Conservation (phyloP, 2,329 filamentous ascomycete genomes). For the Peltaster fructicola region DNA sequence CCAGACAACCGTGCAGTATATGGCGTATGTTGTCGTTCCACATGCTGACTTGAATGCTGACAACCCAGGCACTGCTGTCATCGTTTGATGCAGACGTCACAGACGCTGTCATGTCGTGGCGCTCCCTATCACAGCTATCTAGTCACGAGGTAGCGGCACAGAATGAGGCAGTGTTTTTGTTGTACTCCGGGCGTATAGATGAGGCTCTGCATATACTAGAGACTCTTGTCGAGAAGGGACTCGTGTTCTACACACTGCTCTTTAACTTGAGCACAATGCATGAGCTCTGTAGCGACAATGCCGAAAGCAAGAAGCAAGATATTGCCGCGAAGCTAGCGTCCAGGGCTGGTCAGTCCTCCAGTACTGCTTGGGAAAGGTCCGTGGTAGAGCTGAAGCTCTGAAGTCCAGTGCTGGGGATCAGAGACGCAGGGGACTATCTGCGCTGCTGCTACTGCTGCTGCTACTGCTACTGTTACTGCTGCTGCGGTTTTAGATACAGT, state of each 20-base stretch:
- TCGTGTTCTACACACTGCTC: slow-evolving; percentile 59
- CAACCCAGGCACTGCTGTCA: too few species aligned
- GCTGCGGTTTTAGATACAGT: too few species aligned
- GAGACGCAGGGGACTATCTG: too few species aligned
- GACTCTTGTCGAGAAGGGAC: slow-evolving; percentile 40
- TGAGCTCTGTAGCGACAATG: slow-evolving; percentile 70
- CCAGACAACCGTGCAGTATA: too few species aligned
- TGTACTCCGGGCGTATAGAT: slow-evolving; percentile 63
- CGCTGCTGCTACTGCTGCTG: too few species aligned
- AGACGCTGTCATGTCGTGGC: too few species aligned
- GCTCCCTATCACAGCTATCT: too few species aligned
- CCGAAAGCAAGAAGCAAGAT: slow-evolving; percentile 48
- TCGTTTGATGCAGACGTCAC: too few species aligned
- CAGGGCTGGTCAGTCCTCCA: slow-evolving; percentile 7
- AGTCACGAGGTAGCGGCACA: too few species aligned
- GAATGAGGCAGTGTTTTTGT: slow-evolving; percentile 66
- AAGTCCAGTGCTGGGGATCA: too few species aligned
- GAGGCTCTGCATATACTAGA: slow-evolving; percentile 55
- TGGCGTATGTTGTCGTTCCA: slow-evolving; percentile 24
- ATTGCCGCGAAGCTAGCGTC: slow-evolving; percentile 32
- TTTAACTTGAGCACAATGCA: slow-evolving; percentile 88
- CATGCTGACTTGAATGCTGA: neutral
- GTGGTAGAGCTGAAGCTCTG: slow-evolving; percentile 17
- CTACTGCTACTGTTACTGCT: too few species aligned
- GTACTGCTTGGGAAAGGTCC: slow-evolving; percentile 16